phyloP scores from a whole-genome alignment of 768 basidiomycete species.

The Amylocystis lapponica region DNA sequence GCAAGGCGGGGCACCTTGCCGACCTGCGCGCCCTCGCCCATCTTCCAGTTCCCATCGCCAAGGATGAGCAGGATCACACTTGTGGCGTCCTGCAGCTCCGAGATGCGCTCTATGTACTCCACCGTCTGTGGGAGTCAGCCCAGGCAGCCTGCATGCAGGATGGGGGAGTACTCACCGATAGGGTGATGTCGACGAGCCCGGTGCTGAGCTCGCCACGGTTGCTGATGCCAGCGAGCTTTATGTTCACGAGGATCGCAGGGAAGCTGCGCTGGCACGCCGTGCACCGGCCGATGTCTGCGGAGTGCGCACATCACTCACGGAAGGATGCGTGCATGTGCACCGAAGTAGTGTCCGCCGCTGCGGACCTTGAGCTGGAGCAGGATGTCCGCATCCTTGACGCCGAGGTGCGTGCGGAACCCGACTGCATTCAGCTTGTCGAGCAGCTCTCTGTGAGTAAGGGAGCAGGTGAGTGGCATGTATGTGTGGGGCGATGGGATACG shows the following conservation, averaged over 20 bases:
- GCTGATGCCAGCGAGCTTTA: conserved; percentile 57
- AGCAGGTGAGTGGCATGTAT: neutral
- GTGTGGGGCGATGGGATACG: neutral
- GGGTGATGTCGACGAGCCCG: conserved; percentile 55
- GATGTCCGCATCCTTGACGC: conserved; percentile 47
- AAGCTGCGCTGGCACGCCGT: conserved; percentile 80
- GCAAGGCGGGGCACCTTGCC: too few species aligned
- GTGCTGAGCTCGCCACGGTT: conserved; percentile 58
- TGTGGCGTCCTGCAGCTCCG: conserved; percentile 64
- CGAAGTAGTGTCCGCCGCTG: conserved; percentile 65
- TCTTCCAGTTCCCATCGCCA: conserved; percentile 89
- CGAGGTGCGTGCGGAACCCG: conserved; percentile 52
- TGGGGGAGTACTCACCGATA: conserved; percentile 39
- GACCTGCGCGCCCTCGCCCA: conserved; percentile 77
- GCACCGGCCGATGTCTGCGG: too few species aligned
- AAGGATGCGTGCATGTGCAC: conserved; percentile 25
- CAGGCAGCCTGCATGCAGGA: too few species aligned
- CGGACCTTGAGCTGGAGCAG: conserved; percentile 40
- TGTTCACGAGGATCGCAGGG: conserved; percentile 75
- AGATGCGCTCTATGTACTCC: conserved; percentile 62
- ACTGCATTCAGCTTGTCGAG: conserved; percentile 49
- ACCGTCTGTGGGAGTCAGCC: conserved; percentile 53
- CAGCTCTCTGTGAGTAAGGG: conserved; percentile 26
- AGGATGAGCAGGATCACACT: conserved; percentile 60
- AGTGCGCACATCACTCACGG: neutral